A percentile compares a stretch with the other conserved stretches of the same genome.
phyloP scores from a whole-genome alignment of 768 basidiomycete species.

The Tubosaeta sp. region DNA sequence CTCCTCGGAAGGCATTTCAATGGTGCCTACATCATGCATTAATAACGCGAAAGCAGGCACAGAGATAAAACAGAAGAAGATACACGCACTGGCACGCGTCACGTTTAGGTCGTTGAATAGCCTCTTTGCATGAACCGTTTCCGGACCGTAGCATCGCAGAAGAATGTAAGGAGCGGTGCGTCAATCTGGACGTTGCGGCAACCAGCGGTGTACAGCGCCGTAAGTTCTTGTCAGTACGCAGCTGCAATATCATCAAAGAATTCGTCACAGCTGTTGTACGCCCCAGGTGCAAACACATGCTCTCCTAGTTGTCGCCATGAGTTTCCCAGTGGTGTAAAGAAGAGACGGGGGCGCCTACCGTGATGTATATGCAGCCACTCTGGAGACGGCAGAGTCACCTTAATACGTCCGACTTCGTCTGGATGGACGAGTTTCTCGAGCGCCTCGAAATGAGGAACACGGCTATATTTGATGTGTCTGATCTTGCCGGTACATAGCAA shows the following conservation, averaged over 20 bases:
- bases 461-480: slow-evolving; percentile 56
- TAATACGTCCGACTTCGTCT: slow-evolving; percentile 63
- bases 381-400: slow-evolving; percentile 68
- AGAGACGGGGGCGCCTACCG: slow-evolving; percentile 33
- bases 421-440: slow-evolving; percentile 53
- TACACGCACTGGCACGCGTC: slow-evolving; percentile 40
- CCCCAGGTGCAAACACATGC: slow-evolving; percentile 16
- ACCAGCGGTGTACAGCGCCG: background rate
- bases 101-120: slow-evolving; percentile 43
- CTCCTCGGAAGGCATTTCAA: slow-evolving; percentile 29
- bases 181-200: slow-evolving; percentile 42
- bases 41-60: background rate
- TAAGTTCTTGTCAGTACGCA: background rate
- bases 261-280: slow-evolving; percentile 29
- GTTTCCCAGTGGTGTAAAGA: background rate
- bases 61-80: too few relatives aligned
- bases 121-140: slow-evolving; percentile 50
- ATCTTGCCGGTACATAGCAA: slow-evolving; percentile 51
- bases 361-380: slow-evolving; percentile 70
- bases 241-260: slow-evolving; percentile 45
- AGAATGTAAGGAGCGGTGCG: slow-evolving; percentile 52
- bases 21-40: slow-evolving; percentile 16
- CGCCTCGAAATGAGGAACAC: slow-evolving; percentile 58
- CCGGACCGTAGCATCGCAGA: slow-evolving; percentile 56
- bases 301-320: slow-evolving; percentile 13